phyloP scores from a whole-genome alignment of 148 eudicot species.

The Oxyria digyna region DNA sequence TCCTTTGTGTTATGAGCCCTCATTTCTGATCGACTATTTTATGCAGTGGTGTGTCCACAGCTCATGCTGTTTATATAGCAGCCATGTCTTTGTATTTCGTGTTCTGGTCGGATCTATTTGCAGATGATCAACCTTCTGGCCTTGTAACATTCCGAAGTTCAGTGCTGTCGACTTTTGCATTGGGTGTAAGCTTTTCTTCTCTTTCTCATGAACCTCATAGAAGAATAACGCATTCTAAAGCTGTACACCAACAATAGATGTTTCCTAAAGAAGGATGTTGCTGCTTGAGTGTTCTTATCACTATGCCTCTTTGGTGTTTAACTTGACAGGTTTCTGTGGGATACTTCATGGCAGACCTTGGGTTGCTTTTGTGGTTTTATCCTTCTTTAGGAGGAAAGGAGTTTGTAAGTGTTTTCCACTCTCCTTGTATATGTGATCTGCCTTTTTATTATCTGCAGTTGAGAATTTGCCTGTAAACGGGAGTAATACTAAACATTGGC shows the following conservation, averaged over 20 bases:
- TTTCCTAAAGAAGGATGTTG: too few species aligned
- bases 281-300: neutral
- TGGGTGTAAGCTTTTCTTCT: slow-evolving; percentile 60
- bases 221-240: neutral
- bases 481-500: neutral
- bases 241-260: too few species aligned
- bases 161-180: slow-evolving; percentile 61
- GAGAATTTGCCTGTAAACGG: neutral
- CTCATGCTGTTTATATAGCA: slow-evolving; percentile 82
- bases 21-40: neutral
- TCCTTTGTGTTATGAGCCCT: neutral
- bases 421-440: too few species aligned
- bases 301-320: slow-evolving; percentile 19
- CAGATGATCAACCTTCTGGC: slow-evolving; percentile 38
- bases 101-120: slow-evolving; percentile 85
- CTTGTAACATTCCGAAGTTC: slow-evolving; percentile 65
- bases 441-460: neutral
- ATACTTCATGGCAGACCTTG: slow-evolving; percentile 87
- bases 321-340: slow-evolving; percentile 89
- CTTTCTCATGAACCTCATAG: neutral
- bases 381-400: slow-evolving; percentile 95
- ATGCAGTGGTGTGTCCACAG: slow-evolving; percentile 71
- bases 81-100: slow-evolving; percentile 79
- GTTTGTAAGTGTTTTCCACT: slow-evolving; percentile 62
- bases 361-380: slow-evolving; percentile 83